Base-by-base conservation (phyloP, 768 basidiomycete genomes). In the Neoboletus brunneissimus region DNA sequence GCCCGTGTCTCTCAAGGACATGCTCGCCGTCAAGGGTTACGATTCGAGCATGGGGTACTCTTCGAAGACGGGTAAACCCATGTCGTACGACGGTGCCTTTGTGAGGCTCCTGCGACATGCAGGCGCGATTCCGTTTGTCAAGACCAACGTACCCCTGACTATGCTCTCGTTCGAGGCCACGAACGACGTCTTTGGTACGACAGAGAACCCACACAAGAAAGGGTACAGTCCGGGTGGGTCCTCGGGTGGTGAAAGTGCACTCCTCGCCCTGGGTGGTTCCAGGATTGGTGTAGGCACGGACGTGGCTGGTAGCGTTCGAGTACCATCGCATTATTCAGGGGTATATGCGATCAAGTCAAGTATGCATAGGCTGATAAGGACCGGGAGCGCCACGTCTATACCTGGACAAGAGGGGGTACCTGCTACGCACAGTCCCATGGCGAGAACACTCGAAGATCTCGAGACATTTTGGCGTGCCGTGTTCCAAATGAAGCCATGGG, bases 1-100 rank as follows among this genome's bases (percentile, higher is more conserved):
- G 0, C 88, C 88, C 16, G 75, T 89, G 20, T 85, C 84, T 47
- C 72, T 89, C 63, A 89, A 89, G 75, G 87, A 87, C 73, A 60
- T 45, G 61, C 72, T 85, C 50, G 75, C 77, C 29, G 74, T 88
- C 45, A 67, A 74, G 51, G 84, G 83, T 2, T 82, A 76, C 64
- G 85, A 86, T 53, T 73, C 80, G 27, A 82, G 77, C 31, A 76
- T 86, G 41, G 87, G 86, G 3, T 86, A 84, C 60, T 81, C 85
- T 0, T 71, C 79, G 0, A 74, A 74, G 72, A 75, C 76, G 11
- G 73, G 76, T 15, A 74, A 74, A 47, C 81, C 84, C 12, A 63
- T 74, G 38, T 42, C 73, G 27, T 72, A 75, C 37, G 80, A 86
- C 51, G 78, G 81, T 5, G 75, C 80, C 4, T 59, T 84, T 8